Evolutionary conservation across 768 basidiomycete genomes (phyloP).

Genomic region (Mycena leptocephala): DNA sequence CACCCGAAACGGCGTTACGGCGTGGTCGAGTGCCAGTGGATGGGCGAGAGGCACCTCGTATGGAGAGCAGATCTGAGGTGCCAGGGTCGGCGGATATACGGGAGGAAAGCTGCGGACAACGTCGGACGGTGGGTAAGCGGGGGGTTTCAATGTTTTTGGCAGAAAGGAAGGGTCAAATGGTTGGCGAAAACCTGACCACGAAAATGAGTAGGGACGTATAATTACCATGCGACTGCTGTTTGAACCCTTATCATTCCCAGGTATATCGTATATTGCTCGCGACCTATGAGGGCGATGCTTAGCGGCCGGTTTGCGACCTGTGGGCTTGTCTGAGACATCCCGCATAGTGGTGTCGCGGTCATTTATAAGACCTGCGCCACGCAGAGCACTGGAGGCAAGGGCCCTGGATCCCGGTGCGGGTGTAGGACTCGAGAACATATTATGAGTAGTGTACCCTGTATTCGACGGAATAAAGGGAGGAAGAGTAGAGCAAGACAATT

Average conservation of each 20-base stretch:
- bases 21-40: conserved; percentile 69
- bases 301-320: conserved; percentile 79
- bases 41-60: conserved; percentile 75
- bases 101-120: conserved; percentile 58
- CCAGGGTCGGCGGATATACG: conserved; percentile 56
- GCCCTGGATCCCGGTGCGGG: conserved; percentile 71
- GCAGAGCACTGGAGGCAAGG: conserved; percentile 75
- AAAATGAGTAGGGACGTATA: conserved; percentile 58
- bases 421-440: conserved; percentile 75
- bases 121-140: conserved; percentile 56
- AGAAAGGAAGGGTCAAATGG: conserved; percentile 48
- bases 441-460: background rate
- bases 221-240: conserved; percentile 78
- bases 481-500: background rate
- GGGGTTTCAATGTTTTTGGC: conserved; percentile 48
- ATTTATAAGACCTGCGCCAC: conserved; percentile 79
- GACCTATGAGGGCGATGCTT: conserved; percentile 76
- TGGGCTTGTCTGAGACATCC: conserved; percentile 78
- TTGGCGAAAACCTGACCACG: conserved; percentile 55
- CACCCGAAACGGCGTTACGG: conserved; percentile 67
- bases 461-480: background rate
- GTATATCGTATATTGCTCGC: conserved; percentile 70
- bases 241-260: conserved; percentile 63
- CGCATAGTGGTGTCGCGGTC: conserved; percentile 86
- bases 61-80: conserved; percentile 71